Conservation (phyloP, 495 filamentous ascomycete species). For the Cladorrhinum samala region DNA sequence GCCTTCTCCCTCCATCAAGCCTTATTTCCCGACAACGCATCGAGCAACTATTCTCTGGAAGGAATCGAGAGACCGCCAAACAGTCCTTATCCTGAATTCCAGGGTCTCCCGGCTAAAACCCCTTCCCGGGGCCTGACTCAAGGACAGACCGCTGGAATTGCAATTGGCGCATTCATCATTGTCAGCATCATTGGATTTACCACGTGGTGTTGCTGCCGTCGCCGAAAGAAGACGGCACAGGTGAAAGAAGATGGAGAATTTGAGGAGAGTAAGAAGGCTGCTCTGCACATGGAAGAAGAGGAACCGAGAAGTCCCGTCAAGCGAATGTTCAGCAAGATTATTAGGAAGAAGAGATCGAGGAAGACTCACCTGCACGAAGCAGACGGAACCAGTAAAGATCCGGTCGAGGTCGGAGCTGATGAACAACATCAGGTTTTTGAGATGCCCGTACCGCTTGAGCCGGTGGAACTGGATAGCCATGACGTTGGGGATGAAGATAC, state of each 20-base stretch:
- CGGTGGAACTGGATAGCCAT: slow-evolving; percentile 44
- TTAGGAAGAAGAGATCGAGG: slow-evolving; percentile 25
- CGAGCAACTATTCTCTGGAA: slow-evolving; percentile 42
- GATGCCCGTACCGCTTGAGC: slow-evolving; percentile 39
- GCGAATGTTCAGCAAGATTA: slow-evolving; percentile 30
- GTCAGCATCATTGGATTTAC: slow-evolving; percentile 37
- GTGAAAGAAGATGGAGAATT: slow-evolving; percentile 15
- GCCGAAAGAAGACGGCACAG: slow-evolving; percentile 23
- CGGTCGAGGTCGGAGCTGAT: slow-evolving; percentile 43
- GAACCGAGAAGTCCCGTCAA: slow-evolving; percentile 25
- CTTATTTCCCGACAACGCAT: slow-evolving; percentile 40
- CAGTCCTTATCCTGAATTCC: slow-evolving; percentile 38
- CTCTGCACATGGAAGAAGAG: slow-evolving; percentile 14
- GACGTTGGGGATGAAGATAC: slow-evolving; percentile 31
- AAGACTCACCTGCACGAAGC: slow-evolving; percentile 13
- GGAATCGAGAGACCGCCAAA: slow-evolving; percentile 40
- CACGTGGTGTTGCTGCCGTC: slow-evolving; percentile 27
- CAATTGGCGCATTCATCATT: slow-evolving; percentile 37
- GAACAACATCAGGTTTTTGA: slow-evolving; percentile 44
- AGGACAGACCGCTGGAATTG: slow-evolving; percentile 33
- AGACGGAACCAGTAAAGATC: slow-evolving; percentile 17
- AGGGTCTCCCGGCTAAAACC: slow-evolving; percentile 4
- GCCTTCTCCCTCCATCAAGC: slow-evolving; percentile 57
- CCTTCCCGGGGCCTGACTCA: slow-evolving; percentile 38
- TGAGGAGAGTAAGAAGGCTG: slow-evolving; percentile 24